Base-by-base conservation (phyloP, 768 basidiomycete species). In the Lactarius tabidus region DNA sequence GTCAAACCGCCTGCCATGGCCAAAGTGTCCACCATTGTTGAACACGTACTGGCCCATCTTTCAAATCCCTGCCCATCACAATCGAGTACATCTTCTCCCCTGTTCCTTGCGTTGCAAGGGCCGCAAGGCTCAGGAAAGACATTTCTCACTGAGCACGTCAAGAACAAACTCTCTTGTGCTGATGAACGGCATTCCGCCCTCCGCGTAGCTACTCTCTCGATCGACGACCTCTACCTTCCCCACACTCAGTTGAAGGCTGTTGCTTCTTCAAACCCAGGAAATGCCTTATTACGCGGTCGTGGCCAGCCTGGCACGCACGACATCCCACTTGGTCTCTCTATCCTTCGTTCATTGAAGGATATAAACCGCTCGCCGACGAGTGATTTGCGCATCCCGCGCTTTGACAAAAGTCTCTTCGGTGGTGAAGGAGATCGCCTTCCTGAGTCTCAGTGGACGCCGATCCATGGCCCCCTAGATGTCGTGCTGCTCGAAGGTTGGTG, bases 401-500 rank as follows among this genome's bases (percentile, higher is more conserved):
- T 95, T 72, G 93, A 98, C 71, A 98, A 98, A 80, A 90, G 89
- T 68, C 74, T 89, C 52, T 85, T 83, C 71, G 75, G 77, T 43
- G 96, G 96, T 2, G 82, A 91, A 75, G 96, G 96, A 0, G 96
- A 98, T 75, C 87, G 96, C 17, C 71, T 85, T 2, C 76, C 79
- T 0, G 76, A 77, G 41, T 82, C 63, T 14, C 59, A 68, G 29
- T 70, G 84, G 18, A 72, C 75, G 1, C 69, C 77, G 2, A 78
- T 93, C 7, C 38, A 77, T 67, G 72, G 79, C 72, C 82, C 82
- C 0, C 66, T 89, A 6, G 93, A 99, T 72, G 78, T 98, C 17
- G 88, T 98, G 57, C 82, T 99, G 57, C 78, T 99, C 57, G 97
- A 99, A 77, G 97, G 97, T 12, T 99, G 97, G 97, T 94, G 89